Conservation (phyloP, 257 asterid species). For the Lavandula angustifolia region DNA sequence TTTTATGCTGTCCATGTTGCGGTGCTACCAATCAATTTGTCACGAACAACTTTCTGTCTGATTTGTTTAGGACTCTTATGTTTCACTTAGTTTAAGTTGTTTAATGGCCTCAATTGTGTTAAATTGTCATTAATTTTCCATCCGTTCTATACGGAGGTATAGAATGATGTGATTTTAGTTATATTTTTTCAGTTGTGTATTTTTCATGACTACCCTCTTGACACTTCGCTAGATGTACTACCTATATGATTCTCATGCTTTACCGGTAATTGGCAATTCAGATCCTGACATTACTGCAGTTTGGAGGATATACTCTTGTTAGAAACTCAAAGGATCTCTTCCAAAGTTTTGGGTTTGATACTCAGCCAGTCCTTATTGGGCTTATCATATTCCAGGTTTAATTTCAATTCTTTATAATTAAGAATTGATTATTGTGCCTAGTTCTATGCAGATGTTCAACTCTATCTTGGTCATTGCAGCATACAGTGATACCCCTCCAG, state of each 20-base stretch:
- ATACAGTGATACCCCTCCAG: slow-evolving; percentile 92
- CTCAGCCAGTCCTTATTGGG: slow-evolving; percentile 97
- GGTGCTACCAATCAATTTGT: background rate
- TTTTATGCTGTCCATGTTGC: background rate
- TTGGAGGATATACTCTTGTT: slow-evolving; percentile 94
- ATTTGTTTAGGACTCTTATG: background rate
- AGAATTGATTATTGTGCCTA: background rate
- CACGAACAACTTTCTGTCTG: background rate
- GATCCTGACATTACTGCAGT: slow-evolving; percentile 85
- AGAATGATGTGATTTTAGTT: slow-evolving; percentile 7
- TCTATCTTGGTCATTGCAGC: slow-evolving; percentile 55
- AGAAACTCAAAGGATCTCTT: slow-evolving; percentile 93
- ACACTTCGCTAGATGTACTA: background rate
- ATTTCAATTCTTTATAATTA: slow-evolving; percentile 13
- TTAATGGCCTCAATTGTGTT: background rate
- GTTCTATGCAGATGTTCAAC: slow-evolving; percentile 5
- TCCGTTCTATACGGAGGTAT: slow-evolving; percentile 1
- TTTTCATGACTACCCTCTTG: slow-evolving; percentile 12
- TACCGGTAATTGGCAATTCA: slow-evolving; percentile 41
- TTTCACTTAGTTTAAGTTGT: too few relatives aligned
- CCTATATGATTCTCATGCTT: slow-evolving; percentile 17
- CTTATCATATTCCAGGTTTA: slow-evolving; percentile 91
- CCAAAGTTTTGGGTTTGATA: slow-evolving; percentile 96
- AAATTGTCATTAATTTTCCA: too few relatives aligned
- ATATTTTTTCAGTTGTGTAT: slow-evolving; percentile 6